Evolutionary conservation across 2,329 filamentous ascomycete genomes (phyloP).

Genomic region (Hymenoscyphus occultus): DNA sequence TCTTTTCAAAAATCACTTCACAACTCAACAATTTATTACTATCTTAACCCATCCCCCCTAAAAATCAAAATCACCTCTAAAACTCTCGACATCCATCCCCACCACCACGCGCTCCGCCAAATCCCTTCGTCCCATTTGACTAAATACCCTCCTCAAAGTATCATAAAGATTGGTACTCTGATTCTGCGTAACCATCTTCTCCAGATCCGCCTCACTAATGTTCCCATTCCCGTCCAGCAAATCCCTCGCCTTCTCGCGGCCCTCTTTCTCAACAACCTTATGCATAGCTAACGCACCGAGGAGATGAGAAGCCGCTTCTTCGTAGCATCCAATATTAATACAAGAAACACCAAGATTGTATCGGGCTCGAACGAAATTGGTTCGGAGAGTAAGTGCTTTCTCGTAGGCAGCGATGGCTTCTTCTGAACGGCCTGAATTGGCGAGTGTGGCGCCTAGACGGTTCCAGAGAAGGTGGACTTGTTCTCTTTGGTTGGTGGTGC

Average conservation of each 20-base stretch:
- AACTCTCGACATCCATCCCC: conserved; percentile 86
- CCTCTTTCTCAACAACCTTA: conserved; percentile 84
- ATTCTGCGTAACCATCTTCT: conserved; percentile 90
- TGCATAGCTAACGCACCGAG: conserved; percentile 93
- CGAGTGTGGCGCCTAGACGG: conserved; percentile 88
- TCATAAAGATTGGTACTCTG: conserved; percentile 96
- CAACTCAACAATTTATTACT: neutral
- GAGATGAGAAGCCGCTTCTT: conserved; percentile 88
- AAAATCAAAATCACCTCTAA: conserved; percentile 90
- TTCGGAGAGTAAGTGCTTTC: conserved; percentile 81
- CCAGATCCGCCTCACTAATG: conserved; percentile 69
- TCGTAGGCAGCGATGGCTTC: conserved; percentile 97
- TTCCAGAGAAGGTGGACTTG: conserved; percentile 97
- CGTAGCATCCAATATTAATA: conserved; percentile 95
- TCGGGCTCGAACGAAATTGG: conserved; percentile 93
- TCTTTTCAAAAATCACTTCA: too few species aligned
- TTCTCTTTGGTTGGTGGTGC: conserved; percentile 76
- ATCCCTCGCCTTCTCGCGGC: conserved; percentile 78
- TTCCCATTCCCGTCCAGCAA: conserved; percentile 61
- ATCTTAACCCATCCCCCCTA: conserved; percentile 35
- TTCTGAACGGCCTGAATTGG: conserved; percentile 89
- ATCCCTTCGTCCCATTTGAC: conserved; percentile 88
- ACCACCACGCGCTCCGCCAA: conserved; percentile 82
- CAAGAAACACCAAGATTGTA: conserved; percentile 97
- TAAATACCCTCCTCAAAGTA: conserved; percentile 90